Evolutionary conservation across 306 rosid genomes (phyloP).

Genomic region (Cicer cuneatum): DNA sequence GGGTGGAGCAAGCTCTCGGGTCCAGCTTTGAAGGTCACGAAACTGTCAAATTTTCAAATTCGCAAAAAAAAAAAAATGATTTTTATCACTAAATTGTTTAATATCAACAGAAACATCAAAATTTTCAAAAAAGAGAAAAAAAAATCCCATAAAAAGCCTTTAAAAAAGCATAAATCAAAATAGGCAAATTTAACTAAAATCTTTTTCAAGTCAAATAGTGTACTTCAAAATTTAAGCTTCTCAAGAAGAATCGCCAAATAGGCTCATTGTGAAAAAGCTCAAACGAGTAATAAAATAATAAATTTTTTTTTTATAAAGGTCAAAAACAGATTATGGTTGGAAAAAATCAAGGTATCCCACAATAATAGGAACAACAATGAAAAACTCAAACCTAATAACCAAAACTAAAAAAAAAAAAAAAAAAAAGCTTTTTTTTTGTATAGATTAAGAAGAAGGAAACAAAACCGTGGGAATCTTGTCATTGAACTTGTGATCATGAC

Average conservation of each 20-base stretch:
- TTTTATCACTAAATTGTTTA: conserved; percentile 23
- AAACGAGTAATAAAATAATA: not conserved
- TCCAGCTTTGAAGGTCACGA: conserved; percentile 82
- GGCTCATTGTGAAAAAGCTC: not conserved
- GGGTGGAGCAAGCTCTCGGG: conserved; percentile 72
- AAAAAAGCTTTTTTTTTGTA: not conserved
- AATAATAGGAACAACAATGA: not conserved
- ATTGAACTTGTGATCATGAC: conserved; percentile 59
- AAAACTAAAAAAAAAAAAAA: not conserved
- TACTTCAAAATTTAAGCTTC: conserved; percentile 18
- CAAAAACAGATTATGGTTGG: not conserved
- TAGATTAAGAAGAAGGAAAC: not conserved
- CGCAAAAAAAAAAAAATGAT: not conserved
- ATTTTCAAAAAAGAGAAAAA: not conserved
- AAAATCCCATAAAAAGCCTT: conserved; percentile 19
- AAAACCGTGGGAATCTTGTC: conserved; percentile 74
- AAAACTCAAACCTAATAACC: conserved; percentile 24
- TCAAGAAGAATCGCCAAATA: not conserved
- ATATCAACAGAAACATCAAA: conserved; percentile 13
- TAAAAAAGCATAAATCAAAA: conserved; percentile 8
- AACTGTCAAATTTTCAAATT: conserved; percentile 55
- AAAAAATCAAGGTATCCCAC: conserved; percentile 24
- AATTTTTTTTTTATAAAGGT: not conserved
- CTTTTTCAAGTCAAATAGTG: not conserved
- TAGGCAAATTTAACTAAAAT: not conserved